Conservation (phyloP, 139 green algal genomes). For the Coelastrella sp. region DNA sequence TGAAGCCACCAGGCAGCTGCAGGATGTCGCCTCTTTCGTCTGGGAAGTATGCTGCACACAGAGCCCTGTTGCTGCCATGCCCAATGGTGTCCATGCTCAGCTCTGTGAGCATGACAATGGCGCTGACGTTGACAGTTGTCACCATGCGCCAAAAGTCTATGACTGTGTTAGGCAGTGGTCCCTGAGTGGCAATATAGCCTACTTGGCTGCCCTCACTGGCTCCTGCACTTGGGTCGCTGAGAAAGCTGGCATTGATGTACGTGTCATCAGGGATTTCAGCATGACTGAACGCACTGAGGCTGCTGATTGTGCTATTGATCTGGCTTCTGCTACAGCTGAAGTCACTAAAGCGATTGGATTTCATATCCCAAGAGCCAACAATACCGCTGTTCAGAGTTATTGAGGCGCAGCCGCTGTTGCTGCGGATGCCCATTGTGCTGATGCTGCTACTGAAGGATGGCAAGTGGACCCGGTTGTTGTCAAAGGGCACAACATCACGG, state of each 20-base stretch:
- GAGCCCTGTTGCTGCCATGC: not conserved
- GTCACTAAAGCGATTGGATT: not conserved
- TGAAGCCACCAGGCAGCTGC: conserved; percentile 18
- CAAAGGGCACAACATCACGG: conserved; percentile 71
- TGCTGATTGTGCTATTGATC: not conserved
- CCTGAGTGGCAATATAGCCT: conserved; percentile 14
- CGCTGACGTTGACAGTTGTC: conserved; percentile 48
- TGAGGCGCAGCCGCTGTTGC: not conserved
- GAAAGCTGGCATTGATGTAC: conserved; percentile 62
- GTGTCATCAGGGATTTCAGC: not conserved
- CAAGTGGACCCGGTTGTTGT: conserved; percentile 71
- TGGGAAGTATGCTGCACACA: conserved; percentile 43
- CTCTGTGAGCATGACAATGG: conserved; percentile 77
- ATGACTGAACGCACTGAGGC: not conserved
- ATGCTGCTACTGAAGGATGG: not conserved
- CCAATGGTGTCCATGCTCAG: not conserved
- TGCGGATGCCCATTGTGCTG: not conserved
- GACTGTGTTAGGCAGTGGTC: conserved; percentile 27
- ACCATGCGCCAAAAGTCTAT: conserved; percentile 75
- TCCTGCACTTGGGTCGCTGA: conserved; percentile 16
- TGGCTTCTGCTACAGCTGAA: not conserved
- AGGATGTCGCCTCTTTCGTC: conserved; percentile 17
- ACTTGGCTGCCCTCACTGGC: not conserved
- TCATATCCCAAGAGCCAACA: not conserved
- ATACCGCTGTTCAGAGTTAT: conserved; percentile 31